Conservation (phyloP, 2,329 filamentous ascomycete species). For the Gremmenia infestans region DNA sequence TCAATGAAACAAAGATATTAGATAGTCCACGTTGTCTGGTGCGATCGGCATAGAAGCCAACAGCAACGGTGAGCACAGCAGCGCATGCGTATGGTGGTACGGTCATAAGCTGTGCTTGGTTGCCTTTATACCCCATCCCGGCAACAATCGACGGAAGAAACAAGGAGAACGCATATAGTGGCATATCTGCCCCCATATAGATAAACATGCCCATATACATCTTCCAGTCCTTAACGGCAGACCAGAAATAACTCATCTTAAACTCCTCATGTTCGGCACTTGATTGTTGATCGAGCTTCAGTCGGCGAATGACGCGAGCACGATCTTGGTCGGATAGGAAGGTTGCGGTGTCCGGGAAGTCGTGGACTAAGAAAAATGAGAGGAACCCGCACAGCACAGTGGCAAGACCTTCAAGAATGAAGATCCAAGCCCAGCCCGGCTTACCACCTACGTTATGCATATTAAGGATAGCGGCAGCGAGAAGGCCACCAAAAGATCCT, state of each 20-base stretch:
- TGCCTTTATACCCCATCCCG: conserved; percentile 44
- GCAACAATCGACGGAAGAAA: conserved; percentile 78
- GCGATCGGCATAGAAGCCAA: conserved; percentile 72
- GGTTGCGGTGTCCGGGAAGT: conserved; percentile 46
- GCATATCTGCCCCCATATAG: conserved; percentile 69
- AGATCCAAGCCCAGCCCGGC: conserved; percentile 44
- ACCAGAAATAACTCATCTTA: conserved; percentile 65
- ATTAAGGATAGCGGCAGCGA: conserved; percentile 40
- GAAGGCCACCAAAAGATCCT: conserved; percentile 43
- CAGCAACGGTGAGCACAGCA: conserved; percentile 58
- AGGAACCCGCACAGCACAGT: conserved; percentile 36
- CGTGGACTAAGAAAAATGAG: conserved; percentile 18
- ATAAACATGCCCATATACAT: conserved; percentile 68
- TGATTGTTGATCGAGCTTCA: conserved; percentile 65
- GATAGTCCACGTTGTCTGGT: conserved; percentile 67
- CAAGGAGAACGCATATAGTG: conserved; percentile 68
- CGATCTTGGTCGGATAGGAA: conserved; percentile 68
- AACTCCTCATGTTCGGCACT: conserved; percentile 62
- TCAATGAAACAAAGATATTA: conserved; percentile 66
- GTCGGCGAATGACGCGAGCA: conserved; percentile 62
- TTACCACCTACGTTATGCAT: conserved; percentile 40
- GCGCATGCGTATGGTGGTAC: conserved; percentile 71
- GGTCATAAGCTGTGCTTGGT: conserved; percentile 62
- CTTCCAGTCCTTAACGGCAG: conserved; percentile 74
- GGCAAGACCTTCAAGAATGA: conserved; percentile 47